Evolutionary conservation across 805 yeast genomes (phyloP), one percentile per base, ranked within the genome.

Genomic region (Yamadazyma takamatsuzukensis): DNA sequence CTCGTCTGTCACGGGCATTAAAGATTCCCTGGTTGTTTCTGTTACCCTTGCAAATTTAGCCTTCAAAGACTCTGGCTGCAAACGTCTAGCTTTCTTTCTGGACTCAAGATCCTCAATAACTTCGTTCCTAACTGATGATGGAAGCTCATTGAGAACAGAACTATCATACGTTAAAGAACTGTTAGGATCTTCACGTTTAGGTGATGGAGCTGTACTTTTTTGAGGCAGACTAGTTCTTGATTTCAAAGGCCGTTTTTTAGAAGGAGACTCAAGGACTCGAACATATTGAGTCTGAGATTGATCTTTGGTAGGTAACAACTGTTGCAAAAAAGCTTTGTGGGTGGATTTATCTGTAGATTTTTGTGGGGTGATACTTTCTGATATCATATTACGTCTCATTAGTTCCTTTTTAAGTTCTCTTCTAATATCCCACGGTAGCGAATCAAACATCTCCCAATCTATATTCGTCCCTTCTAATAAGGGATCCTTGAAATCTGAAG

Each of bases 391-490:
- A 17, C 83, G 52, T 26, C 75, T 58, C 6, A 60, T 44, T 18
- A 80, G 48, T 40, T 82, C 86, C 3, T 53, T 51, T 39, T 59
- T 64, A 1, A 88, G 49, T 45, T 88, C 96, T 1, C 56, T 43
- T 43, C 77, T 77, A 4, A 88, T 75, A 15, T 79, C 82, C 2
- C 54, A 45, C 0, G 96, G 96, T 6, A 88, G 56, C 29, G 69
- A 73, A 9, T 70, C 62, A 47, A 85, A 74, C 2, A 83, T 84
- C 2, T 70, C 74, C 70, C 78, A 66, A 46, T 86, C 87, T 21
- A 81, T 65, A n/a, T 72, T 33, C 45, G 38, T 11, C 54, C 30
- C 24, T 30, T 50, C 31, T 39, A 46, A 33, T 54, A 42, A 4
- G 47, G 44, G 47, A 14, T 42, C 47, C 27, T 34, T 37, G 25